These are phyloP conservation scores for Puya raimondii DNA, from an alignment of 176 grass and related monocot genomes.

Conservation along the genomic window DNA sequence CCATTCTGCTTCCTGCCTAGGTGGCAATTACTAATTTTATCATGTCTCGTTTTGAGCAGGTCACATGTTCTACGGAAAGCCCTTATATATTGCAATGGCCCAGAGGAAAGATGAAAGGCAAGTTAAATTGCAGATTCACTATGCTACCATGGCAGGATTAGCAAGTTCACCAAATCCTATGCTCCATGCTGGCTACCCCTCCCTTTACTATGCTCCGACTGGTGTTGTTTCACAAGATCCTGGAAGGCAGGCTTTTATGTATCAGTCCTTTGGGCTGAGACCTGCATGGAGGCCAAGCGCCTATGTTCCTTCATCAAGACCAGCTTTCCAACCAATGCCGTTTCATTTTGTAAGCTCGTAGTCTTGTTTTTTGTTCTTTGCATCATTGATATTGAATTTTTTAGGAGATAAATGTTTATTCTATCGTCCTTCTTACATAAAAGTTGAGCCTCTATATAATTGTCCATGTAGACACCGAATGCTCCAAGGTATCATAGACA, in stretches of 20 bases:
- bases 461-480: slow-evolving; percentile 31
- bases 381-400: background rate
- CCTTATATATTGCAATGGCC: slow-evolving; percentile 68
- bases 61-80: slow-evolving; percentile 72
- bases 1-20: background rate
- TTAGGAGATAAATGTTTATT: background rate
- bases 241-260: slow-evolving; percentile 50
- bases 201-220: slow-evolving; percentile 51
- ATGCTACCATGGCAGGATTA: slow-evolving; percentile 30
- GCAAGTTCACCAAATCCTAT: slow-evolving; percentile 30
- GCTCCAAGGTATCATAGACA: slow-evolving; percentile 47
- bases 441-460: slow-evolving; percentile 1
- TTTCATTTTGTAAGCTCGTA: slow-evolving; percentile 29
- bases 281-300: slow-evolving; percentile 53
- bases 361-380: background rate
- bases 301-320: slow-evolving; percentile 31
- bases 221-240: slow-evolving; percentile 37
- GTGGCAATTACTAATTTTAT: background rate
- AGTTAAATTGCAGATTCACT: slow-evolving; percentile 43
- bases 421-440: background rate
- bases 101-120: slow-evolving; percentile 79
- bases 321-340: slow-evolving; percentile 41
- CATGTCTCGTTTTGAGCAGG: slow-evolving; percentile 29
- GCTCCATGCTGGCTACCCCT: slow-evolving; percentile 45
- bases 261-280: slow-evolving; percentile 30